A percentile compares a stretch with the other conserved stretches of the same genome.
These are phyloP conservation scores for Dictyostelium capitatum DNA, from an alignment of 78 protist species.

Conservation along the genomic window DNA sequence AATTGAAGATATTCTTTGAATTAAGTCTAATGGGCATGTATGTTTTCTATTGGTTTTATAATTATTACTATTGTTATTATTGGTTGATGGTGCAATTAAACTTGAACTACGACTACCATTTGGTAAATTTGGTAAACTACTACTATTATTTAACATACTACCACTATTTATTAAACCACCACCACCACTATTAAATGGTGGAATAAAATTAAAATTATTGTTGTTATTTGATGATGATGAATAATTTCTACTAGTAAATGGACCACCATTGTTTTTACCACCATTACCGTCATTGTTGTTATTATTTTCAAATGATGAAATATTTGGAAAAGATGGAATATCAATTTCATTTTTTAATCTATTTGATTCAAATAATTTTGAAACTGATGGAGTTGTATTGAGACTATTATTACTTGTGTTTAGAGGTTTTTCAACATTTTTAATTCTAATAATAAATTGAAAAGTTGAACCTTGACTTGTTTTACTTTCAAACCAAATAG, in stretches of 20 bases:
- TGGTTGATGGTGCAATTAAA: slow-evolving; percentile 1
- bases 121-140: background rate
- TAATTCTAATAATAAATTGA: slow-evolving; percentile 28
- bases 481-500: slow-evolving; percentile 67
- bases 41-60: background rate
- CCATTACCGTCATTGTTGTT: background rate
- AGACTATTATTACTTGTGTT: background rate
- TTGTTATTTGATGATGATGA: no score
- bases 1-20: slow-evolving; percentile 32
- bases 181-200: background rate
- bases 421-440: background rate
- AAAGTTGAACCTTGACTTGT: slow-evolving; percentile 61
- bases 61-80: background rate
- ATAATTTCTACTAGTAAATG: background rate
- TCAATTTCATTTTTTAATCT: slow-evolving; percentile 7
- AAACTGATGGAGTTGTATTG: background rate
- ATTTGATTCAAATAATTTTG: slow-evolving; percentile 18
- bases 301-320: background rate
- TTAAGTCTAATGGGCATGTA: slow-evolving; percentile 24
- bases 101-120: background rate
- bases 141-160: background rate
- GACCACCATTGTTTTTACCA: background rate
- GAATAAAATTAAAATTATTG: background rate
- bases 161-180: background rate
- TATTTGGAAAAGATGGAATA: slow-evolving; percentile 23